Evolutionary conservation across 345 rosid species (phyloP), one percentile per base, ranked within the genome.

Genomic region (Angophora floribunda): DNA sequence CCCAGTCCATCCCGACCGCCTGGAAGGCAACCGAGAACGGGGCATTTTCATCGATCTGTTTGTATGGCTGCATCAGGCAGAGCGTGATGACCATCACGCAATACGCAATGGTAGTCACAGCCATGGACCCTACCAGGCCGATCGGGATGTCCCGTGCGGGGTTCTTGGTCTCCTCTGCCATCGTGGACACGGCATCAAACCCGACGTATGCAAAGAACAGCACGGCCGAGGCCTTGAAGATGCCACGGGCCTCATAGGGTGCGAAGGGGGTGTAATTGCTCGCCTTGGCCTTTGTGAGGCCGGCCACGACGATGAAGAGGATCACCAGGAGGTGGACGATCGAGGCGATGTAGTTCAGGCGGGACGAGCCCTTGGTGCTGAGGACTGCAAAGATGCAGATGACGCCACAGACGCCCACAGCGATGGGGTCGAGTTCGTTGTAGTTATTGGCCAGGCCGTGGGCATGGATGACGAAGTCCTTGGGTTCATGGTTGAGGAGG

Each of bases 401-500:
- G 89, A 90, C 45, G 51, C 85, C 21, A 22, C 85, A 47, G 30
- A 93, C 52, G 22, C 80, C 91, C 4, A 93, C 92, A 8, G 92
- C 92, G 14, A 93, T 90, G 4, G 93, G 94, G 79, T 93, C 94
- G 15, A 93, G 93, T 49, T 89, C 88, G 75, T 89, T 88, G 86
- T 91, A 92, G 53, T 89, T 91, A 0, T 88, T 57, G 3, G 94
- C 52, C 6, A 93, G 87, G 67, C 91, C 80, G 28, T 91, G 87
- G 22, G 90, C 92, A 67, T 90, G 87, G 90, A 95, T 89, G 10
- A 96, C 94, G 70, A 97, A 94, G 86, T 88, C 91, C 28, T 93
- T 85, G 5, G 98, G 95, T 0, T 91, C 32, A 6, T 89, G 95
- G 90, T 96, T 95, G 92, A 93, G 92, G 89, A 97, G 93, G 13